Percentiles rank a stretch among this genome's conserved stretches.
Evolutionary conservation across 495 filamentous ascomycete species (phyloP).

Genomic region (Penicillium antarcticum): DNA sequence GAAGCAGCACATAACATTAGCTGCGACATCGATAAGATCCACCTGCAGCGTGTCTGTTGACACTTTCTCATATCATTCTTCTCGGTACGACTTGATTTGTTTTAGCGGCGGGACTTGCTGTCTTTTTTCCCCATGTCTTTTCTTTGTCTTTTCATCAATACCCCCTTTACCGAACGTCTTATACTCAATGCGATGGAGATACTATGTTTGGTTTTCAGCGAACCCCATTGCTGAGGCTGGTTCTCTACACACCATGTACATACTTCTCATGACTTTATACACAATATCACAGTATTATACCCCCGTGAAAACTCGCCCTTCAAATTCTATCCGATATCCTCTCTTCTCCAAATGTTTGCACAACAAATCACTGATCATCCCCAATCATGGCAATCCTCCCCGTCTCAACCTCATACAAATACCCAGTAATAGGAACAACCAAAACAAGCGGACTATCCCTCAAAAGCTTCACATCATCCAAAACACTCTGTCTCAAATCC

Average conservation of each 20-base stretch:
- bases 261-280: not conserved
- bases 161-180: not conserved
- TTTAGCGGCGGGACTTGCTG: not conserved
- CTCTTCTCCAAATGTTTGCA: not conserved
- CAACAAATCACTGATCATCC: slow-evolving; percentile 1
- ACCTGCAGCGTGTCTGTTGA: not conserved
- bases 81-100: not conserved
- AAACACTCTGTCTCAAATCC: slow-evolving; percentile 61
- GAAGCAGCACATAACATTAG: slow-evolving; percentile 4
- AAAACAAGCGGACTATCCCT: slow-evolving; percentile 57
- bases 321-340: not conserved
- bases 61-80: not conserved
- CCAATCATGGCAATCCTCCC: slow-evolving; percentile 62
- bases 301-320: not conserved
- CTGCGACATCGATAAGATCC: not conserved
- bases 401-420: slow-evolving; percentile 78
- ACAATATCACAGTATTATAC: not conserved
- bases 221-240: not conserved
- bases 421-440: slow-evolving; percentile 63
- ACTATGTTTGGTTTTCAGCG: too few species aligned
- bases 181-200: not conserved
- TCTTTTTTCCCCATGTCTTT: not conserved
- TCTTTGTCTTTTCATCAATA: not conserved
- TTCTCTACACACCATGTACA: not conserved
- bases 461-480: slow-evolving; percentile 62